phyloP scores from a whole-genome alignment of 164 flowering plant species.

The Magnolia changhungtana region DNA sequence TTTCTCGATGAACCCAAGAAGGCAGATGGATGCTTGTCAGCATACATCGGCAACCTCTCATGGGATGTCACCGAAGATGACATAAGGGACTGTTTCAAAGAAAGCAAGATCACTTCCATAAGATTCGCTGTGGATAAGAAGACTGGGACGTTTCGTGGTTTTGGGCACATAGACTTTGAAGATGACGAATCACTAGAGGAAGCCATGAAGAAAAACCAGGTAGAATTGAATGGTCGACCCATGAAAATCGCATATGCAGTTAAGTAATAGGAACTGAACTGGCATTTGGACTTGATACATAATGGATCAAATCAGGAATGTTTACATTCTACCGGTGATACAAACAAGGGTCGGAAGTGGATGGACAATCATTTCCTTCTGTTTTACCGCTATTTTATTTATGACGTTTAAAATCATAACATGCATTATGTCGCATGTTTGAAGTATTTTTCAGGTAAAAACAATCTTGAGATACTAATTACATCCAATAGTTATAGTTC shows the following conservation, averaged over 20 bases:
- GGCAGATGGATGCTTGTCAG: constrained; percentile 14
- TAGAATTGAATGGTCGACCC: constrained; percentile 7
- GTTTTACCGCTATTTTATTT: no score
- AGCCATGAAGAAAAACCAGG: constrained; percentile 28
- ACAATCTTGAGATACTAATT: no score
- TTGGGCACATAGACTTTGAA: constrained; percentile 18
- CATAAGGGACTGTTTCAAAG: constrained; percentile 5
- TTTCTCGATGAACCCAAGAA: constrained; percentile 14
- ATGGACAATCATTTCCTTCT: no score
- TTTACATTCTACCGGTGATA: no score
- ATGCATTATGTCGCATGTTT: no score
- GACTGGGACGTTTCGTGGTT: constrained; percentile 12
- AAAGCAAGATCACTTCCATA: constrained; percentile 11
- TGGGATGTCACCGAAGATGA: constrained; percentile 16
- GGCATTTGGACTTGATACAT: background rate
- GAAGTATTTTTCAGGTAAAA: no score
- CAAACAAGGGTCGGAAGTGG: no score
- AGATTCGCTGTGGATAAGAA: constrained; percentile 13
- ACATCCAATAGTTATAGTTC: no score
- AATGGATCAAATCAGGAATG: no score
- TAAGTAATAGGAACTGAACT: background rate
- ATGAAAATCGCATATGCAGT: constrained; percentile 14
- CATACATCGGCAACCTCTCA: constrained; percentile 16
- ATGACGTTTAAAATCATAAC: no score
- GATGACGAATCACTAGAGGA: constrained; percentile 16